A percentile compares a stretch with the other conserved stretches of the same genome.
phyloP scores from a whole-genome alignment of 1,284 basidiomycete species.

The Ustanciosporium gigantosporum region DNA sequence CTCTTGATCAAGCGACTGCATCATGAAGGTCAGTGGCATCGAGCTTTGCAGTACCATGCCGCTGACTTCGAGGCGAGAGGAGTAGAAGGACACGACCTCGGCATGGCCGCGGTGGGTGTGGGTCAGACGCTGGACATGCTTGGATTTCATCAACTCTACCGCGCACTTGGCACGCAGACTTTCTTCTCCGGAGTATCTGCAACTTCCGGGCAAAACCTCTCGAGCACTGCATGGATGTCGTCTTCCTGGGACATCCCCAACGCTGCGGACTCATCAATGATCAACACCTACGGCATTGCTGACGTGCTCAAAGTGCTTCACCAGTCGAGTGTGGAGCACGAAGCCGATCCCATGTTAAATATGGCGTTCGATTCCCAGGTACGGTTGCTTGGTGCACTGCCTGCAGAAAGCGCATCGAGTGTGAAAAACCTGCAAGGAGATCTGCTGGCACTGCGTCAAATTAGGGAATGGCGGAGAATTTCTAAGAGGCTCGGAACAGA shows the following conservation, averaged over 20 bases:
- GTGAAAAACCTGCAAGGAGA: constrained; percentile 20
- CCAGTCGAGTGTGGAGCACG: constrained; percentile 64
- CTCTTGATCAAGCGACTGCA: constrained; percentile 82
- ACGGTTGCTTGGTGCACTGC: constrained; percentile 13
- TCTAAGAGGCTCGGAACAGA: constrained; percentile 8
- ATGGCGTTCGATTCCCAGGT: constrained; percentile 24
- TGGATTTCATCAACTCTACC: constrained; percentile 81
- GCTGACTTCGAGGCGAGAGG: constrained; percentile 70
- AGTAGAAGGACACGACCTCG: not conserved
- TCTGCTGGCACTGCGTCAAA: constrained; percentile 38
- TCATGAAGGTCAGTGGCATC: constrained; percentile 89
- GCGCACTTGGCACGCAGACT: constrained; percentile 51
- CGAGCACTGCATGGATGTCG: constrained; percentile 81
- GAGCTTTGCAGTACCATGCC: constrained; percentile 85
- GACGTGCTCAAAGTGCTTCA: constrained; percentile 69
- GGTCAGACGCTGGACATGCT: constrained; percentile 71
- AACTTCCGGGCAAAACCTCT: too few relatives aligned
- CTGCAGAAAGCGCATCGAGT: constrained; percentile 22
- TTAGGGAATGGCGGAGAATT: constrained; percentile 25
- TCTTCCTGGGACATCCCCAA: constrained; percentile 78
- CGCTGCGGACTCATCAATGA: constrained; percentile 2
- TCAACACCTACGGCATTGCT: constrained; percentile 68
- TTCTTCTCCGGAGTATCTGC: too few relatives aligned
- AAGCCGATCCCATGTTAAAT: constrained; percentile 17
- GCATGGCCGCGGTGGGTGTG: not conserved